Evolutionary conservation across 306 rosid species (phyloP), one percentile per base, ranked within the genome.

Genomic region (Canavalia gladiata): DNA sequence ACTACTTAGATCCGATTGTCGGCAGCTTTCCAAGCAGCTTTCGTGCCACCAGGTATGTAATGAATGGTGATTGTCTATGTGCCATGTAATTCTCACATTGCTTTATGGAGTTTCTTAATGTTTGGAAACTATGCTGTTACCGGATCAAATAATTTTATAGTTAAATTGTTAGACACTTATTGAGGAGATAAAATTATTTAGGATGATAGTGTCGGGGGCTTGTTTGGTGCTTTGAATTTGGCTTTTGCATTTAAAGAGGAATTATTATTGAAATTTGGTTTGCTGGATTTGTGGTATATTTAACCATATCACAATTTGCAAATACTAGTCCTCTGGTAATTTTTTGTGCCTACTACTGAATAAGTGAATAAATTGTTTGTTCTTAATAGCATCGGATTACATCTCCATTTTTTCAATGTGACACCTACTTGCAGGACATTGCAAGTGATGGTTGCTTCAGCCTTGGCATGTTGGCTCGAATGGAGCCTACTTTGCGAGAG

Each of bases 381-480:
- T 82, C 37, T 42, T 25, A 78, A n/a, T 50, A 37, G n/a, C 71
- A n/a, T 34, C 59, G 43, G 1, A n/a, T 67, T 76, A 46, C 8
- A 52, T 85, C 35, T 80, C 66, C 35, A 50, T 55, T 49, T 74
- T 29, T 50, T 77, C 30, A 39, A 66, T 81, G 67, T 65, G 62
- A 7, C 49, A 55, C 51, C 52, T 56, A 35, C 71, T 25, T 83
- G 77, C 90, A 93, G 98, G 99, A 95, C 55, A 95, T 95, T 57
- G 97, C 99, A 7, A 85, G 98, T 79, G 85, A 95, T 83, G 99
- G 98, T 39, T 93, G 99, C 89, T 95, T 95, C 85, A 95, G 98
- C 88, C 97, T 95, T 71, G 97, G 98, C 80, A 91, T 95, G 99
- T 64, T 95, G 84, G 97, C 98, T 76, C 95, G 77, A 13, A 91